These are phyloP conservation scores for Phyllosticta citribraziliensis DNA, from an alignment of 2,329 filamentous ascomycete species.

Conservation along the genomic window DNA sequence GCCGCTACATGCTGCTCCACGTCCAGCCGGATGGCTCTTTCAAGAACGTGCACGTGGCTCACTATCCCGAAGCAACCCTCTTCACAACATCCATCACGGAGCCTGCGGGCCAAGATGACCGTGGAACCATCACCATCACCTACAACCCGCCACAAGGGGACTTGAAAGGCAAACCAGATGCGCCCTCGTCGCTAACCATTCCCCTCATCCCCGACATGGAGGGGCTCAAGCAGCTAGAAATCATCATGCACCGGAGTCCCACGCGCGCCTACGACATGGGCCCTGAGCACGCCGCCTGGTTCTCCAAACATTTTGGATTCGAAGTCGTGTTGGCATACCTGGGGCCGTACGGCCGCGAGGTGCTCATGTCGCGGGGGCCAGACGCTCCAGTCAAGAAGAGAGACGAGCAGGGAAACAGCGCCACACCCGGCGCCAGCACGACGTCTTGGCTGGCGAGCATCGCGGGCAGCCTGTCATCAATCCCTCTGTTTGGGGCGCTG, in stretches of 20 bases:
- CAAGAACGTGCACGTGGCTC: conserved; percentile 31
- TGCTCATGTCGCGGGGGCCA: conserved; percentile 28
- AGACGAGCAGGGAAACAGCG: background rate
- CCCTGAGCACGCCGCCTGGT: conserved; percentile 32
- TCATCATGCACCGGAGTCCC: conserved; percentile 36
- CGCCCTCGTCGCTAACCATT: conserved; percentile 24
- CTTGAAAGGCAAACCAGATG: conserved; percentile 13
- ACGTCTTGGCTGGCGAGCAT: conserved; percentile 25
- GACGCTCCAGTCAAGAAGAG: conserved; percentile 6
- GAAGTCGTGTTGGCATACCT: conserved; percentile 34
- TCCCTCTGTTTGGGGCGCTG: background rate
- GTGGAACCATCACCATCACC: conserved; percentile 25
- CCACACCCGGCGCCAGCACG: conserved; percentile 3
- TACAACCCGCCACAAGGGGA: conserved; percentile 25
- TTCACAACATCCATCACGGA: conserved; percentile 18
- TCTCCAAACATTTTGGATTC: conserved; percentile 35
- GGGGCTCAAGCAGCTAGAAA: conserved; percentile 26
- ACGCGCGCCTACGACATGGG: conserved; percentile 36
- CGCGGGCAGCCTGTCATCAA: conserved; percentile 15
- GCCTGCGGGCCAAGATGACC: conserved; percentile 19
- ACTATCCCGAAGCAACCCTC: conserved; percentile 5
- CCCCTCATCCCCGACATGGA: conserved; percentile 30
- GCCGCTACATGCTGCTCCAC: conserved; percentile 18
- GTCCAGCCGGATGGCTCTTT: conserved; percentile 13
- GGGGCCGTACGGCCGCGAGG: conserved; percentile 30